Evolutionary conservation across 2,329 filamentous ascomycete genomes (phyloP), one percentile per base, ranked within the genome.

Genomic region (Cercospora sesami): DNA sequence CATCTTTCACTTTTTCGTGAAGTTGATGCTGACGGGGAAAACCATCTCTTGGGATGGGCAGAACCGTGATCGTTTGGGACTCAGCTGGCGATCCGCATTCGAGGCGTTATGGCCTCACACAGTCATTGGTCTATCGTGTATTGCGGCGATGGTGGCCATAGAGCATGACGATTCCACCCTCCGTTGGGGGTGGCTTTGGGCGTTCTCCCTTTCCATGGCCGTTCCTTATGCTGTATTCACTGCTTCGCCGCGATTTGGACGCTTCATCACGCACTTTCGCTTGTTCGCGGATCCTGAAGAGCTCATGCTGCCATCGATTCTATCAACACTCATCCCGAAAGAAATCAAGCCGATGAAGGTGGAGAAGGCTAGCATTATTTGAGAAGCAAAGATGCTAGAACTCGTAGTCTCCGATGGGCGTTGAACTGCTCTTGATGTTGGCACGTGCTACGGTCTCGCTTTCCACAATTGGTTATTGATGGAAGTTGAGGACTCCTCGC

Each of bases 371-470:
- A n/a, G 36, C 36, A n/a, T 8, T 39, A 7, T 39, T 36, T 39
- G 16, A 39, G 36, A 3, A 39, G 36, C 16, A 39, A 16, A 39
- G 1, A 39, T 39, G 36, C 2, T 1, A 8, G 36, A n/a, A n/a
- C 36, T 1, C 4, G 6, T n/a, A 8, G 14, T n/a, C 36, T 1
- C 1, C 3, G 0, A n/a, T 8, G 0, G n/a, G 4, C 14, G 8
- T 39, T n/a, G 14, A n/a, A n/a, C 0, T n/a, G 16, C 16, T 39
- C 36, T n/a, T 39, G 1, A 8, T 3, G 0, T n/a, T 39, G 36
- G 4, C 36, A n/a, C 36, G 16, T 39, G 0, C 36, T 39, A 39
- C n/a, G 14, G 14, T 39, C 1, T 39, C 36, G 14, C 36, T n/a
- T n/a, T n/a, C n/a, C n/a, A n/a, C n/a, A n/a, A n/a, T n/a, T n/a